Evolutionary conservation across 2,329 filamentous ascomycete species (phyloP), one percentile per base, ranked within the genome.

Genomic region (Emericellopsis atlantica): DNA sequence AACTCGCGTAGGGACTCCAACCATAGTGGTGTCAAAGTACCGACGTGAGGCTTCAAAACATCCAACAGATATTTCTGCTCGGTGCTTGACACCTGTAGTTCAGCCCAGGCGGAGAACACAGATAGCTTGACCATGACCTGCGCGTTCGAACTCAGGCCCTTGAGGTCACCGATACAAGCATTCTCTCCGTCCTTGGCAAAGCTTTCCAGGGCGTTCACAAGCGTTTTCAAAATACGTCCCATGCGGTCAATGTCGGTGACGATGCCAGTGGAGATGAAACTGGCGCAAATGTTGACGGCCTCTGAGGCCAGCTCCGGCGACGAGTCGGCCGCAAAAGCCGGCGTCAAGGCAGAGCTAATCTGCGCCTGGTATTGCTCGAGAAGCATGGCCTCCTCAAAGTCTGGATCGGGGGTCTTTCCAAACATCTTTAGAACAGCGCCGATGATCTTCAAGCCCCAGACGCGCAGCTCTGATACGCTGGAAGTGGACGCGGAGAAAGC

Each of bases 41-140:
- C 84, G 43, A 96, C 86, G 54, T 96, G 87, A 35, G 92, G 89
- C 52, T 84, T 85, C 40, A 98, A 70, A 10, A 98, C 89, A 47
- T 92, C 80, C 15, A 85, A 74, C 14, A 98, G 70, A 54, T 98
- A 96, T 40, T 78, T 79, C 51, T 96, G 90, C 54, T 96, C 90
- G 5, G 79, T 79, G 61, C 90, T 96, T 22, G 92, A 88, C 46
- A 98, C 89, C 61, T 98, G 92, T 26, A 98, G 71, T 56, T 95
- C 87, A 4, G 92, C 93, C 92, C 92, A 98, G 1, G 90, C 92
- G 2, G 90, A 92, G 59, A 95, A 94, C 2, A 98, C 83, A 0
- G 92, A 83, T 76, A 96, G 92, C 60, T 94, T 95, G 42, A 98
- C 87, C 92, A 98, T 98, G 38, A 95, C 87, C 54, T 93, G 85